Conservation (phyloP, 495 filamentous ascomycete species). For the Penicillium robsamsonii region DNA sequence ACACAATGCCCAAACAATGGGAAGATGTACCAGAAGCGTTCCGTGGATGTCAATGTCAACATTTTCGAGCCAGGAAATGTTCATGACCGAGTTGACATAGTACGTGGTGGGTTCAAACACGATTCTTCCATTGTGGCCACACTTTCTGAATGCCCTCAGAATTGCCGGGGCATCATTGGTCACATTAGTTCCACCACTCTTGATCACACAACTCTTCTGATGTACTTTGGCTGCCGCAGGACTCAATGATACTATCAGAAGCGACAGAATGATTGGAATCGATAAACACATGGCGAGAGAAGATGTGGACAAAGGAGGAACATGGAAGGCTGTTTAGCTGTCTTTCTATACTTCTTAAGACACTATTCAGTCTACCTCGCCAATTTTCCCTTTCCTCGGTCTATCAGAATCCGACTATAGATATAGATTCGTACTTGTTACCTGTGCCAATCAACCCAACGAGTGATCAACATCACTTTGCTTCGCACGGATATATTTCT, state of each 20-base stretch:
- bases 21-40: constrained; percentile 20
- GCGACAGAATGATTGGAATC: background rate
- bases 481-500: background rate
- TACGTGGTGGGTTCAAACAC: constrained; percentile 40
- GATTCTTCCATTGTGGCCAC: constrained; percentile 37
- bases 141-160: constrained; percentile 38
- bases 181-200: background rate
- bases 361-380: background rate
- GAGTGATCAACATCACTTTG: background rate
- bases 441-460: background rate
- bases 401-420: background rate
- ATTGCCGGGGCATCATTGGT: constrained; percentile 43
- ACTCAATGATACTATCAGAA: background rate
- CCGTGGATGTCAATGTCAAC: constrained; percentile 43
- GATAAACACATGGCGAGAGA: background rate
- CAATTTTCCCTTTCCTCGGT: background rate
- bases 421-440: background rate
- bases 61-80: constrained; percentile 42
- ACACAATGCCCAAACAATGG: background rate
- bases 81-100: constrained; percentile 42
- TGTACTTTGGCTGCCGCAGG: background rate
- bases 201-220: background rate
- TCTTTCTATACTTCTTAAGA: background rate
- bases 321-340: background rate
- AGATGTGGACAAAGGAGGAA: background rate